These are phyloP conservation scores for Colletotrichum limetticola DNA, from an alignment of 2,329 filamentous ascomycete genomes.

Conservation along the genomic window DNA sequence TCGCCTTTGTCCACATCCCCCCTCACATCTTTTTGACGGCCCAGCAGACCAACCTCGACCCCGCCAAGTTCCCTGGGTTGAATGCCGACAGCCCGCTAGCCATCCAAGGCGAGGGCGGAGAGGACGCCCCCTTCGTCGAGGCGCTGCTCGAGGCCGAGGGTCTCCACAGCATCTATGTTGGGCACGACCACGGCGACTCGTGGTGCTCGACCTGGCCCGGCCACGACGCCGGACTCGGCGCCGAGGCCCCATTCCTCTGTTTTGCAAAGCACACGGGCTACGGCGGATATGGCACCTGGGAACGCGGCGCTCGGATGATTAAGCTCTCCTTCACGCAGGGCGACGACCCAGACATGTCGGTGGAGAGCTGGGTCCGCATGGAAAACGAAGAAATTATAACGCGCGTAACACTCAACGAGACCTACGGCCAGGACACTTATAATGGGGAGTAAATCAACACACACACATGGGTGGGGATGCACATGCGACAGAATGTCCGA, in stretches of 20 bases:
- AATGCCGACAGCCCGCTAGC: slow-evolving; percentile 41
- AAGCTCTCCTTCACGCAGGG: slow-evolving; percentile 41
- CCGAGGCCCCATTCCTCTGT: slow-evolving; percentile 53
- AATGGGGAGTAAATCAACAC: slow-evolving; percentile 17
- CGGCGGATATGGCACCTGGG: slow-evolving; percentile 75
- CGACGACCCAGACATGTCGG: slow-evolving; percentile 47
- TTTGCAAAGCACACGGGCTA: slow-evolving; percentile 77
- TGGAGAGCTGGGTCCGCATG: slow-evolving; percentile 71
- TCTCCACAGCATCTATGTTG: slow-evolving; percentile 61
- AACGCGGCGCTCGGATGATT: slow-evolving; percentile 62
- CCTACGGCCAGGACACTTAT: slow-evolving; percentile 68
- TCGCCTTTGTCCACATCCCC: slow-evolving; percentile 37
- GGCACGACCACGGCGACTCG: slow-evolving; percentile 65
- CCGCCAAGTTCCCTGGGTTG: slow-evolving; percentile 48
- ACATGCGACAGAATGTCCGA: background rate
- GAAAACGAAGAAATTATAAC: slow-evolving; percentile 65
- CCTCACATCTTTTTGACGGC: slow-evolving; percentile 35
- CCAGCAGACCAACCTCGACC: slow-evolving; percentile 38
- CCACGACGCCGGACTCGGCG: slow-evolving; percentile 37
- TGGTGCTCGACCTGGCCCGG: slow-evolving; percentile 52
- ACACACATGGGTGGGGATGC: background rate
- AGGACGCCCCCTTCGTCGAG: slow-evolving; percentile 63
- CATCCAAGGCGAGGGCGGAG: slow-evolving; percentile 44
- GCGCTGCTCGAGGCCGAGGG: slow-evolving; percentile 59
- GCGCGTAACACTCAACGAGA: slow-evolving; percentile 65